These are phyloP conservation scores for Aspergillus pseudonomiae DNA, from an alignment of 2,329 filamentous ascomycete species.

Conservation along the genomic window DNA sequence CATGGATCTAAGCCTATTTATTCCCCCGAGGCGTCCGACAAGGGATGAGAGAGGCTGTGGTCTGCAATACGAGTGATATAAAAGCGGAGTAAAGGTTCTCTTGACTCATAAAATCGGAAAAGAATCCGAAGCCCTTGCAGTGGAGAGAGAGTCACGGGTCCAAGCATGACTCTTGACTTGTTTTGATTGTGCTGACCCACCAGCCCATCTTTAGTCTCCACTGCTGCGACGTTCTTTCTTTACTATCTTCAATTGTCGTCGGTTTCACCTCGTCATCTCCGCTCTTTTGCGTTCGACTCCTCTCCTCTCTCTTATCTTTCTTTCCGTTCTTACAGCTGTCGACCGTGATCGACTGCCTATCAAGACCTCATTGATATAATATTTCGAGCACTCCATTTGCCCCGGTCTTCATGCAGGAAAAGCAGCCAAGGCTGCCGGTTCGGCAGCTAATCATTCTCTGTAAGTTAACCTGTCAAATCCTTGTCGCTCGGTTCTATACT, in stretches of 20 bases:
- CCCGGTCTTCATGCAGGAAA: conserved; percentile 23
- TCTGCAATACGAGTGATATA: not conserved
- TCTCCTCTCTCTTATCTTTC: conserved; percentile 6
- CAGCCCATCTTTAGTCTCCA: not conserved
- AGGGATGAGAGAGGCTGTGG: not conserved
- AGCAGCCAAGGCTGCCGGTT: conserved; percentile 67
- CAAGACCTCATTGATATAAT: not conserved
- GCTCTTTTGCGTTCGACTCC: not conserved
- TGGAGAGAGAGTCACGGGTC: not conserved
- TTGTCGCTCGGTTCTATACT: not conserved
- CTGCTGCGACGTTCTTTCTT: conserved; percentile 5
- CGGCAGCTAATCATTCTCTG: conserved; percentile 78
- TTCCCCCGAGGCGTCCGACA: not conserved
- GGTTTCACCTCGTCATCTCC: not conserved
- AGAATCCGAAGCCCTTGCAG: not conserved
- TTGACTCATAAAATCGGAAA: not conserved
- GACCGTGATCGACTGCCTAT: not conserved
- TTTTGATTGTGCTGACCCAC: not conserved
- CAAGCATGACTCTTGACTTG: not conserved
- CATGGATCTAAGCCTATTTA: not conserved
- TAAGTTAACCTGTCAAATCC: conserved; percentile 44
- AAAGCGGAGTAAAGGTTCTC: not conserved
- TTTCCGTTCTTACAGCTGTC: not conserved
- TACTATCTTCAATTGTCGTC: not conserved
- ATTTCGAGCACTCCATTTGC: not conserved